A percentile compares a stretch with the other conserved stretches of the same genome.
These are phyloP conservation scores for Orbilia brochopaga DNA, from an alignment of 2,329 filamentous ascomycete species.

Conservation along the genomic window DNA sequence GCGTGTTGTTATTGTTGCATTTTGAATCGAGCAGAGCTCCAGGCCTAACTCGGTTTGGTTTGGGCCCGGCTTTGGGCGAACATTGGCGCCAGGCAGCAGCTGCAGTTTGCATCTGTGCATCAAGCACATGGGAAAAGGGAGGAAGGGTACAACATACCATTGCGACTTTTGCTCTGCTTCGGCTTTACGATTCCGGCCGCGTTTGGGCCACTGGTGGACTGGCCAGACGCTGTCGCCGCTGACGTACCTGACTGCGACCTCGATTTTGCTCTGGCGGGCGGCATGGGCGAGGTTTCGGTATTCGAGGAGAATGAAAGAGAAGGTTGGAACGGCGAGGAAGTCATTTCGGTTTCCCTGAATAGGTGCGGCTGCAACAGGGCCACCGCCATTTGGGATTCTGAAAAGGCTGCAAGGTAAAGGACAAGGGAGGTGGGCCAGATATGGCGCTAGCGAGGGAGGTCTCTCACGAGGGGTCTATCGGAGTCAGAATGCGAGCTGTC, in stretches of 20 bases:
- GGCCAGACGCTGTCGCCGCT: conserved; percentile 20
- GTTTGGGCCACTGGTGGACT: conserved; percentile 16
- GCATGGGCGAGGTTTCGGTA: conserved; percentile 39
- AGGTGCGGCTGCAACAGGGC: conserved; percentile 48
- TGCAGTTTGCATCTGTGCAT: conserved; percentile 6
- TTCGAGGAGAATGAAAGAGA: conserved; percentile 36
- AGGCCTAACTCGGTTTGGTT: neutral
- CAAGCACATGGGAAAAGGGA: conserved; percentile 15
- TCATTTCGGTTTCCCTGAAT: conserved; percentile 30
- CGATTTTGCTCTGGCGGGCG: conserved; percentile 42
- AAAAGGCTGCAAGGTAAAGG: conserved; percentile 15
- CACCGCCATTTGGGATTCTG: conserved; percentile 38
- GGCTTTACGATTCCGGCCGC: conserved; percentile 62
- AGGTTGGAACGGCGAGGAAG: conserved; percentile 42
- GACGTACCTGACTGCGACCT: conserved; percentile 29
- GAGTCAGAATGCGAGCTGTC: neutral
- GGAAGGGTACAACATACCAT: conserved; percentile 64
- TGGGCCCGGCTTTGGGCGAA: neutral
- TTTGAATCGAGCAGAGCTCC: conserved; percentile 15
- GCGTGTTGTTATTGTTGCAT: conserved; percentile 42
- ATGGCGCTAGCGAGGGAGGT: conserved; percentile 25
- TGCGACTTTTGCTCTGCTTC: conserved; percentile 77
- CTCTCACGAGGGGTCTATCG: conserved; percentile 4
- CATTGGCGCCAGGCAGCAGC: conserved; percentile 40
- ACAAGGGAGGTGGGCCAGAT: conserved; percentile 18